Evolutionary conservation across 805 yeast genomes (phyloP), one percentile per base, ranked within the genome.

Genomic region (Sugiyamaella valdiviana): DNA sequence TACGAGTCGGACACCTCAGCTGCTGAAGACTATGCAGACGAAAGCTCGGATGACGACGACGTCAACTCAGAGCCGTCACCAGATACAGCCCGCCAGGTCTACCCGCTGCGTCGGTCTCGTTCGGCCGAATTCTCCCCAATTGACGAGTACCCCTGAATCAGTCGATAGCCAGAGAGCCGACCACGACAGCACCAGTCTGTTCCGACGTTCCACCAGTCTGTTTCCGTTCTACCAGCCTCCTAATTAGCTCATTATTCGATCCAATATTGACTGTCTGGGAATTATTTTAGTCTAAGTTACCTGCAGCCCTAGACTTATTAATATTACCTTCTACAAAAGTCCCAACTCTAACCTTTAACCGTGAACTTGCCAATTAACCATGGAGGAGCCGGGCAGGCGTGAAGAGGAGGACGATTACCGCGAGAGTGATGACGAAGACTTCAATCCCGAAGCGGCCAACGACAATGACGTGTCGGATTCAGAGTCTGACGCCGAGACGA

Each of bases 351-450:
- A n/a, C n/a, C n/a, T n/a, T n/a, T n/a, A n/a, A n/a, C n/a, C 14
- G 9, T 10, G 32, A 26, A 12, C 32, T 26, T 26, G 9, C 14
- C 32, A 12, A 26, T 23, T 6, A 10, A 26, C 49, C 6, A 38
- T 15, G 19, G 44, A 37, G 7, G 46, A 16, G 26, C 26, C n/a
- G n/a, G 17, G 6, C 32, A 26, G 14, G 14, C 32, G 32, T n/a
- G 54, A 46, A 7, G 67, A 59, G 12, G 72, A 69, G 3, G 75
- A 71, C 14, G 77, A 70, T 40, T 78, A 78, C 59, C 63, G 72
- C 26, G 83, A 78, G 56, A 75, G 77, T 14, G 80, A 74, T 35
- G 84, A 79, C 55, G 81, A 76, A 51, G 84, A 79, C 56, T 79
- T 70, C 57, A 69, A 75, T 55, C 78, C 79, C n/a, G 64, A 62